Evolutionary conservation across 768 basidiomycete species (phyloP).

Genomic region (Rhizopogon roseolus): DNA sequence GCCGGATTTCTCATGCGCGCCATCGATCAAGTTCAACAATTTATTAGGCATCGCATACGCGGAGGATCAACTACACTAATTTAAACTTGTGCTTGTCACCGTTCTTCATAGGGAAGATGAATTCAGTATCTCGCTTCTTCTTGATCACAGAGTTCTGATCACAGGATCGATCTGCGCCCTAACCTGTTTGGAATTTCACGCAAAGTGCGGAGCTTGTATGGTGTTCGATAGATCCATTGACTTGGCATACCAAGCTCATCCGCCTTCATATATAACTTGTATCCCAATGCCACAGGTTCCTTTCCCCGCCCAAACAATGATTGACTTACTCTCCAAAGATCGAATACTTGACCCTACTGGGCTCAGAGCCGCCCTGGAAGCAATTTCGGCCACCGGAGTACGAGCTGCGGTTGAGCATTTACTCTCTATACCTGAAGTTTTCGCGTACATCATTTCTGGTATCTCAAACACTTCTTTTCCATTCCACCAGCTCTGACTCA

Average conservation of each 20-base stretch:
- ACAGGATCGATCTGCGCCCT: background rate
- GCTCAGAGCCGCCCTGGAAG: slow-evolving; percentile 14
- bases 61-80: too few species aligned
- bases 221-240: background rate
- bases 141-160: too few species aligned
- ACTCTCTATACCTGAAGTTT: slow-evolving; percentile 20
- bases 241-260: background rate
- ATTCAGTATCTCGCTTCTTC: too few species aligned
- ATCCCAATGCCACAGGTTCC: background rate
- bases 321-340: background rate
- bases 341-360: slow-evolving; percentile 15
- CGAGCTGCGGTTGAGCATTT: slow-evolving; percentile 22
- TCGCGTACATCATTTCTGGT: slow-evolving; percentile 27
- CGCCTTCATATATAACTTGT: too few species aligned
- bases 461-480: background rate
- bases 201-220: background rate
- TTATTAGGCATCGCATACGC: too few species aligned
- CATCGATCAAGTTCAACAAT: too few species aligned
- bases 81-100: too few species aligned
- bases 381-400: slow-evolving; percentile 19
- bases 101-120: too few species aligned
- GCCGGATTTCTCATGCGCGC: too few species aligned
- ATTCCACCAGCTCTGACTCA: background rate
- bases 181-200: background rate
- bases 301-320: background rate